Evolutionary conservation across 768 basidiomycete species (phyloP).

Genomic region (Brasilioporus rufonigricans): DNA sequence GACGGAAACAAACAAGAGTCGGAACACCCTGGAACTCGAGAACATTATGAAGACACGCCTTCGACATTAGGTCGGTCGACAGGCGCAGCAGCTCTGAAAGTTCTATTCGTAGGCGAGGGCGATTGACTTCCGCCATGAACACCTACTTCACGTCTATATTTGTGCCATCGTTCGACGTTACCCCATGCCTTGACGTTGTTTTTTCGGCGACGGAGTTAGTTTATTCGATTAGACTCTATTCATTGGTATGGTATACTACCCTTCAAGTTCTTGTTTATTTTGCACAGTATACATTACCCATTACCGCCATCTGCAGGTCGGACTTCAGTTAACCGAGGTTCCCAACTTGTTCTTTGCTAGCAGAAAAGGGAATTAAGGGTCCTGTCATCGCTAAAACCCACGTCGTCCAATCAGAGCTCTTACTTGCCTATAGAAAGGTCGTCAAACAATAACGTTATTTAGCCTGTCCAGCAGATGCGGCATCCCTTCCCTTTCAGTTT

Average conservation of each 20-base stretch:
- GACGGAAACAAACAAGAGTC: conserved; percentile 3
- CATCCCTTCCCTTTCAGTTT: too few species aligned
- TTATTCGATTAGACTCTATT: conserved; percentile 12
- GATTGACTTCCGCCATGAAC: conserved; percentile 2
- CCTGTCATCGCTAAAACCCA: too few species aligned
- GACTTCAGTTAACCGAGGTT: too few species aligned
- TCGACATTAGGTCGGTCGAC: conserved; percentile 29
- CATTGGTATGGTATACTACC: conserved; percentile 4
- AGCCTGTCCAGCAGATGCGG: too few species aligned
- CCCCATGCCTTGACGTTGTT: neutral
- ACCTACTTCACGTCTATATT: neutral
- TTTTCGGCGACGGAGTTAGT: neutral
- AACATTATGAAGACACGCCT: conserved; percentile 18
- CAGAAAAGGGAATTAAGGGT: too few species aligned
- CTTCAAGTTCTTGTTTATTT: too few species aligned
- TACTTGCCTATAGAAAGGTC: too few species aligned
- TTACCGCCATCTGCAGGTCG: too few species aligned
- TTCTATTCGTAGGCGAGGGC: neutral
- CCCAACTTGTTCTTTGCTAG: too few species aligned
- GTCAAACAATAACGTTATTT: too few species aligned
- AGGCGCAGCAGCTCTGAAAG: conserved; percentile 19
- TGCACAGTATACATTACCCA: too few species aligned
- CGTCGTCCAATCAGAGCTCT: too few species aligned
- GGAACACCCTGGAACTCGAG: conserved; percentile 2
- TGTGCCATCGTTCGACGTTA: neutral